phyloP scores from a whole-genome alignment of 1,284 basidiomycete genomes.

The Cryptococcus floricola region DNA sequence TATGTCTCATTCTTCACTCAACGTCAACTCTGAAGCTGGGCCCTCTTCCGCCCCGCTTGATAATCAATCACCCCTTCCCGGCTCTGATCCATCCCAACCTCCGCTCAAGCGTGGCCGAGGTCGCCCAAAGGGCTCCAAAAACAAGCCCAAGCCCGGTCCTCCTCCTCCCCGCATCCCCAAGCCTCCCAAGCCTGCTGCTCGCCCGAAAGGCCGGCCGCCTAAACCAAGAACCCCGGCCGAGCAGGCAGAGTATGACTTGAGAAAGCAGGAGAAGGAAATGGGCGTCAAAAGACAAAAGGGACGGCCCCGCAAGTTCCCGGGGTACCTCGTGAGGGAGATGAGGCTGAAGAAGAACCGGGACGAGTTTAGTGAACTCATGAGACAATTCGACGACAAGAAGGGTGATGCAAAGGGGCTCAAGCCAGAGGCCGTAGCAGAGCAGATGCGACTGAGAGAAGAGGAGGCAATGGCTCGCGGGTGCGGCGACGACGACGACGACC shows the following conservation, averaged over 20 bases:
- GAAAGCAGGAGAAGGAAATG: slow-evolving; percentile 27
- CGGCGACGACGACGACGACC: not conserved
- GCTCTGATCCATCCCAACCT: not conserved
- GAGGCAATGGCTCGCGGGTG: not conserved
- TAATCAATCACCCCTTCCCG: not conserved
- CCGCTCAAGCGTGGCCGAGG: slow-evolving; percentile 31
- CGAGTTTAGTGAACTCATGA: slow-evolving; percentile 31
- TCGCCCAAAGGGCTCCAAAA: slow-evolving; percentile 43
- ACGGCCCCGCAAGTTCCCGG: slow-evolving; percentile 42
- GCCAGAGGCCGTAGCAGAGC: not conserved
- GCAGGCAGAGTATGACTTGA: slow-evolving; percentile 27
- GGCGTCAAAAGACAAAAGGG: slow-evolving; percentile 38
- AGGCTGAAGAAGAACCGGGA: slow-evolving; percentile 42
- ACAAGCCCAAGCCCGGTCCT: slow-evolving; percentile 31
- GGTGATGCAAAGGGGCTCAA: not conserved
- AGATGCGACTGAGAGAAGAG: not conserved
- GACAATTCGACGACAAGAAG: slow-evolving; percentile 16
- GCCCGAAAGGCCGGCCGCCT: slow-evolving; percentile 36
- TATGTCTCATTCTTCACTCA: not conserved
- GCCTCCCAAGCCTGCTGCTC: slow-evolving; percentile 16
- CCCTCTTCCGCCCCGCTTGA: not conserved
- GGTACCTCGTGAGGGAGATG: slow-evolving; percentile 44
- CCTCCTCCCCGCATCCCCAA: slow-evolving; percentile 10
- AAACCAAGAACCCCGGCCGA: slow-evolving; percentile 35
- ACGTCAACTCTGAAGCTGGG: slow-evolving; percentile 1